These are phyloP conservation scores for Durusdinium trenchii DNA, from an alignment of 73 alveolate species.

Conservation along the genomic window DNA sequence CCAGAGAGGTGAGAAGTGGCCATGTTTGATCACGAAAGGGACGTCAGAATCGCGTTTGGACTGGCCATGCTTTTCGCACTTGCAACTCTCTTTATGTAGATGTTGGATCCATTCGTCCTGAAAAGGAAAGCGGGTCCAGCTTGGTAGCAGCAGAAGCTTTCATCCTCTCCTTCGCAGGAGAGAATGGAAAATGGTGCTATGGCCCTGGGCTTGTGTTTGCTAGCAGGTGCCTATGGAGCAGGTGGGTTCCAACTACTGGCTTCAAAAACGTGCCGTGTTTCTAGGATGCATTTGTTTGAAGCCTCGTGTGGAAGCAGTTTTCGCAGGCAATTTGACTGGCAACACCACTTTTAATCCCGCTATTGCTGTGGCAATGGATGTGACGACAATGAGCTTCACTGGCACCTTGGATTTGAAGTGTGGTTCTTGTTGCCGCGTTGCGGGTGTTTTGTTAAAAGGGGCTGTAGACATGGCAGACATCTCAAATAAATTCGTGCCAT, in stretches of 20 bases:
- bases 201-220: conserved; percentile 2
- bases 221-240: conserved; percentile 22
- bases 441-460: no score
- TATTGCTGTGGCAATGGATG: conserved; percentile 28
- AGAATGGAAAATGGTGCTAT: background rate
- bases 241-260: background rate
- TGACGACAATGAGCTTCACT: background rate
- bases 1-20: no score
- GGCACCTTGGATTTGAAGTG: background rate
- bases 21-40: no score
- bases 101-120: no score
- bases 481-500: background rate
- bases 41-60: no score
- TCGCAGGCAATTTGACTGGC: background rate
- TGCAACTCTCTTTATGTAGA: no score
- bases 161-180: background rate
- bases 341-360: conserved; percentile 28
- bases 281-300: background rate
- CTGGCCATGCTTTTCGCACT: no score
- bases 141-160: no score
- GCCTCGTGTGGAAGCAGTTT: background rate
- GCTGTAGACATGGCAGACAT: no score
- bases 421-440: no score
- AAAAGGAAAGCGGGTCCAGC: no score
- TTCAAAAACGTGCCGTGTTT: background rate